Conservation (phyloP, 805 yeast species). For the Millerozyma miso region DNA sequence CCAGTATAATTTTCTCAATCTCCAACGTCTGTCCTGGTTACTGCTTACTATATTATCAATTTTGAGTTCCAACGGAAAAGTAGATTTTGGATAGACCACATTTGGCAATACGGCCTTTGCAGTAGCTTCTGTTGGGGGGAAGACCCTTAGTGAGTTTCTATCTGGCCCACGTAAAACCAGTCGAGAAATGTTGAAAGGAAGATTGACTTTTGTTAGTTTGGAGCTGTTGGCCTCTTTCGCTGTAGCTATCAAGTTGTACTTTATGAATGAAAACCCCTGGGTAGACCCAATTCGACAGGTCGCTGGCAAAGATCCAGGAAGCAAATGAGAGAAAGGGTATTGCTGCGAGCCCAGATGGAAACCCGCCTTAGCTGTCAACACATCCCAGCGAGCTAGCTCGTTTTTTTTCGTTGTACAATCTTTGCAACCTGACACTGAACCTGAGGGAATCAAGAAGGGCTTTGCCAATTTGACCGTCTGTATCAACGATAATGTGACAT, state of each 20-base stretch:
- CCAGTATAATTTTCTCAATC: conserved; percentile 88
- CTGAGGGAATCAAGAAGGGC: conserved; percentile 60
- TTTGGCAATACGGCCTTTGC: conserved; percentile 86
- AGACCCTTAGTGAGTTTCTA: conserved; percentile 80
- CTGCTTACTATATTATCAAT: conserved; percentile 63
- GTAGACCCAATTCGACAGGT: conserved; percentile 61
- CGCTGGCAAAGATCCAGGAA: conserved; percentile 88
- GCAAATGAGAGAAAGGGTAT: conserved; percentile 84
- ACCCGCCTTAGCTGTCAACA: conserved; percentile 54
- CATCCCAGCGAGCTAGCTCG: conserved; percentile 85
- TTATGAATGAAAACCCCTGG: conserved; percentile 47
- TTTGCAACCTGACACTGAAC: conserved; percentile 47
- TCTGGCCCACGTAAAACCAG: conserved; percentile 80
- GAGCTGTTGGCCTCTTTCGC: conserved; percentile 26
- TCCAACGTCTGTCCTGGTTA: conserved; percentile 68
- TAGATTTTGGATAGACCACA: conserved; percentile 82
- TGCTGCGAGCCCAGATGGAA: conserved; percentile 70
- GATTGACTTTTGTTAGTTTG: conserved; percentile 31
- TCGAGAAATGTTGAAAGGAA: conserved; percentile 72
- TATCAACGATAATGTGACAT: conserved; percentile 62
- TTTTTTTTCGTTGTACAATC: conserved; percentile 53
- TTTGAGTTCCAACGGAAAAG: conserved; percentile 77
- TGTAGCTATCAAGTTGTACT: conserved; percentile 72
- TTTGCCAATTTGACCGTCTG: conserved; percentile 65
- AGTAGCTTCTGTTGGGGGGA: conserved; percentile 91